These are phyloP conservation scores for Cytospora chrysosperma DNA, from an alignment of 2,329 filamentous ascomycete genomes.

Conservation along the genomic window DNA sequence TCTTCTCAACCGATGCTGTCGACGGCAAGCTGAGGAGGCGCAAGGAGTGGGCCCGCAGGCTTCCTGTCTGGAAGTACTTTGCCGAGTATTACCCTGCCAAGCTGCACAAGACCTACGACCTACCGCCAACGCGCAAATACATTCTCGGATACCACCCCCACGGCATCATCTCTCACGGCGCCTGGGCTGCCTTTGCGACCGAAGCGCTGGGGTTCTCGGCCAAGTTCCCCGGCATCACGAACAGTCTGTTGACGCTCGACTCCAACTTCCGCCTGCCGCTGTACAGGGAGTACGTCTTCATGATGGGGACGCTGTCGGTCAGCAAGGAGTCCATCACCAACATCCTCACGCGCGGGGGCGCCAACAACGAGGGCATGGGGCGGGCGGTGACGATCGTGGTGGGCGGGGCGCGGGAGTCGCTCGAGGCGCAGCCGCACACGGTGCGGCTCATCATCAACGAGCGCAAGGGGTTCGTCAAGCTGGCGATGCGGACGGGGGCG, in stretches of 20 bases:
- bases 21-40: conserved; percentile 75
- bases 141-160: conserved; percentile 98
- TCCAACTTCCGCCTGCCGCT: conserved; percentile 92
- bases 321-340: conserved; percentile 92
- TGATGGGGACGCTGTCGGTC: conserved; percentile 83
- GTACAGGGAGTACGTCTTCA: conserved; percentile 91
- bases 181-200: conserved; percentile 86
- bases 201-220: conserved; percentile 84
- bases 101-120: conserved; percentile 78
- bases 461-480: conserved; percentile 90
- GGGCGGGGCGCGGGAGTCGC: conserved; percentile 86
- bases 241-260: conserved; percentile 90
- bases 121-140: conserved; percentile 84
- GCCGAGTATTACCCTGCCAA: conserved; percentile 88
- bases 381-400: conserved; percentile 96
- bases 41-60: conserved; percentile 69
- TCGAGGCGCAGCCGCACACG: conserved; percentile 79
- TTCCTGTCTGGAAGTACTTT: conserved; percentile 82
- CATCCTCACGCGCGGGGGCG: conserved; percentile 74
- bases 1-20: conserved; percentile 74
- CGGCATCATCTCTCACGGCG: conserved; percentile 96
- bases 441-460: conserved; percentile 77
- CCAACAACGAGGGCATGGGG: conserved; percentile 79
- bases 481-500: conserved; percentile 88
- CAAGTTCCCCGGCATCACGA: conserved; percentile 92